A percentile compares a stretch with the other conserved stretches of the same genome.
Evolutionary conservation across 768 basidiomycete genomes (phyloP).

Genomic region (Kwoniella bestiolae): DNA sequence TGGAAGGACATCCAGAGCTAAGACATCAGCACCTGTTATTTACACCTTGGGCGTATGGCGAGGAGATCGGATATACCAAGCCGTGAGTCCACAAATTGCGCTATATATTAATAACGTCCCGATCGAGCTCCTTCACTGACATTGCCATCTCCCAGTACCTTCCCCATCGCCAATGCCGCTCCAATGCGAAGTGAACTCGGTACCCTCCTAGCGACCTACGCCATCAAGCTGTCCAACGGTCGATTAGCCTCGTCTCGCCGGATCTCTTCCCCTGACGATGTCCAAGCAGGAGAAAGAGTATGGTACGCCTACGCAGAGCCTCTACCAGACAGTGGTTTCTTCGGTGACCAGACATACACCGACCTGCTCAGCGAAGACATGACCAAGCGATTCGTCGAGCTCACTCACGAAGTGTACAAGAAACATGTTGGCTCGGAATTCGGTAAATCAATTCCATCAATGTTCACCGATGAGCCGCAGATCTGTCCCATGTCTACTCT

Average conservation of each 20-base stretch:
- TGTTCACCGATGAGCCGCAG: slow-evolving; percentile 50
- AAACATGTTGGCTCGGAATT: slow-evolving; percentile 36
- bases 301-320: slow-evolving; percentile 43
- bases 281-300: slow-evolving; percentile 9
- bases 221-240: slow-evolving; percentile 23
- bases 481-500: slow-evolving; percentile 29
- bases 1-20: slow-evolving; percentile 41
- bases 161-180: slow-evolving; percentile 24
- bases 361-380: slow-evolving; percentile 33
- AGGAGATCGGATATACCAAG: slow-evolving; percentile 23
- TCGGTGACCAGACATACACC: slow-evolving; percentile 36
- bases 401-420: slow-evolving; percentile 43
- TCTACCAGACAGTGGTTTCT: slow-evolving; percentile 33
- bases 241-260: slow-evolving; percentile 23
- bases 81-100: slow-evolving; percentile 23
- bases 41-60: slow-evolving; percentile 41
- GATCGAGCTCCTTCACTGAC: too few relatives aligned
- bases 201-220: slow-evolving; percentile 34
- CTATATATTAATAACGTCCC: too few relatives aligned
- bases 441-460: slow-evolving; percentile 35
- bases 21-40: slow-evolving; percentile 35
- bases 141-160: slow-evolving; percentile 11
- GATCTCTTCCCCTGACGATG: slow-evolving; percentile 10
- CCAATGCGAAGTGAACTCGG: slow-evolving; percentile 37
- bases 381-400: slow-evolving; percentile 34